These are phyloP conservation scores for Kluyveromyces sp. DNA, from an alignment of 1,139 yeast species.

Conservation along the genomic window DNA sequence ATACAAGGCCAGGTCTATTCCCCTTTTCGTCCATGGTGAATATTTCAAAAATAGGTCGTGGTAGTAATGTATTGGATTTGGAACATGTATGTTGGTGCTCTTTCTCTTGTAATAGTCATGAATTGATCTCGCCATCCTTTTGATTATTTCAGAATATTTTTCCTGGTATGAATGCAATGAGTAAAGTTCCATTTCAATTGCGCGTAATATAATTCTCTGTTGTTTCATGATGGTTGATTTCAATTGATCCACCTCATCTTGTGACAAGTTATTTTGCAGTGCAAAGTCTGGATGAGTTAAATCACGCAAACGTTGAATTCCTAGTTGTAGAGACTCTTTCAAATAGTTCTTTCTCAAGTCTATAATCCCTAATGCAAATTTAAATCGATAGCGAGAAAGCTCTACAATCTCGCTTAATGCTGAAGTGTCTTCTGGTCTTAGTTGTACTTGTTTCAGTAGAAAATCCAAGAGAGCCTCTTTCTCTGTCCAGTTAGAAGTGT, in stretches of 20 bases:
- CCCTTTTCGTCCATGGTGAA: slow-evolving; percentile 7
- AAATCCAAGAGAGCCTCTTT: slow-evolving; percentile 3
- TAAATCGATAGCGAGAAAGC: slow-evolving; percentile 5
- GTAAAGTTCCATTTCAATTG: slow-evolving; percentile 21
- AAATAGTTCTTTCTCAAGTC: slow-evolving; percentile 3
- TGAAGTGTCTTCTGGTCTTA: background rate
- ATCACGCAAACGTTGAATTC: slow-evolving; percentile 5
- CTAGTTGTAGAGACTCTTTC: slow-evolving; percentile 6
- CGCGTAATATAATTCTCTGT: slow-evolving; percentile 29
- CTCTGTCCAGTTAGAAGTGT: slow-evolving; percentile 1
- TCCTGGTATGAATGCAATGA: slow-evolving; percentile 6
- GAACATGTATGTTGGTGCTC: background rate
- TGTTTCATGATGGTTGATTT: slow-evolving; percentile 9
- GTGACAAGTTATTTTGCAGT: background rate
- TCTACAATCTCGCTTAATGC: slow-evolving; percentile 3
- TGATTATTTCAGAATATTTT: slow-evolving; percentile 1
- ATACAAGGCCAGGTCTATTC: slow-evolving; percentile 5
- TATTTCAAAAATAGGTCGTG: slow-evolving; percentile 2
- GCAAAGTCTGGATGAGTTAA: slow-evolving; percentile 1
- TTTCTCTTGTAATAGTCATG: slow-evolving; percentile 6
- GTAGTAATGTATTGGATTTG: slow-evolving; percentile 5
- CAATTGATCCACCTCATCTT: slow-evolving; percentile 2
- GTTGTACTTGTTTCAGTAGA: slow-evolving; percentile 5
- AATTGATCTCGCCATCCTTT: slow-evolving; percentile 4
- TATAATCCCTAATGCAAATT: slow-evolving; percentile 6